Conservation (phyloP, 768 basidiomycete genomes). For the Nevesoporus exiguus region DNA sequence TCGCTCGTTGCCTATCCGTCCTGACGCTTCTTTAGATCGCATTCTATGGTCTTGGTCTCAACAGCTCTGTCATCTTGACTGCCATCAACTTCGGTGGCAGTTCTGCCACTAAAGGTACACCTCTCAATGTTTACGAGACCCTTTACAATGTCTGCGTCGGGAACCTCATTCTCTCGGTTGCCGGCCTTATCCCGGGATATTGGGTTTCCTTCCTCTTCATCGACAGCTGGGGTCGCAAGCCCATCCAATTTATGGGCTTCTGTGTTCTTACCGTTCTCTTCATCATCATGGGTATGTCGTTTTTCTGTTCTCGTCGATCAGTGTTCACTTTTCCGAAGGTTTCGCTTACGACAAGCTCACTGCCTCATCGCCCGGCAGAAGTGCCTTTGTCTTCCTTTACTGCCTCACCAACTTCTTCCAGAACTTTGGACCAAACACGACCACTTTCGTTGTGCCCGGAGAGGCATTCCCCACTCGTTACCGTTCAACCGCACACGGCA, state of each 20-base stretch:
- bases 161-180: conserved; percentile 71
- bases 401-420: conserved; percentile 89
- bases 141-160: conserved; percentile 67
- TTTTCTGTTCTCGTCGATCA: not conserved
- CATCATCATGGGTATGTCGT: conserved; percentile 58
- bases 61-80: conserved; percentile 70
- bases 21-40: conserved; percentile 53
- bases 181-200: conserved; percentile 83
- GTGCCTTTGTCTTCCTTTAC: conserved; percentile 79
- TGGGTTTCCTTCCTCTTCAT: conserved; percentile 55
- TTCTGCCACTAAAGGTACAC: conserved; percentile 21
- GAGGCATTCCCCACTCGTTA: conserved; percentile 88
- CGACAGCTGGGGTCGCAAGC: conserved; percentile 78
- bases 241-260: conserved; percentile 81
- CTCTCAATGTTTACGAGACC: conserved; percentile 47
- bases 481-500: conserved; percentile 81
- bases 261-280: conserved; percentile 61
- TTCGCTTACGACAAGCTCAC: conserved; percentile 62
- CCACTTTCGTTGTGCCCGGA: conserved; percentile 78
- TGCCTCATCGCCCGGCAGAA: conserved; percentile 37
- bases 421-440: conserved; percentile 82
- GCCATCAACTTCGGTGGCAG: conserved; percentile 65
- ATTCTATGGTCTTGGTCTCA: conserved; percentile 86
- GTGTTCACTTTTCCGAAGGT: conserved; percentile 37
- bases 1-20: not conserved